Base-by-base conservation (phyloP, 2,329 filamentous ascomycete genomes). In the Aureobasidium sp. region DNA sequence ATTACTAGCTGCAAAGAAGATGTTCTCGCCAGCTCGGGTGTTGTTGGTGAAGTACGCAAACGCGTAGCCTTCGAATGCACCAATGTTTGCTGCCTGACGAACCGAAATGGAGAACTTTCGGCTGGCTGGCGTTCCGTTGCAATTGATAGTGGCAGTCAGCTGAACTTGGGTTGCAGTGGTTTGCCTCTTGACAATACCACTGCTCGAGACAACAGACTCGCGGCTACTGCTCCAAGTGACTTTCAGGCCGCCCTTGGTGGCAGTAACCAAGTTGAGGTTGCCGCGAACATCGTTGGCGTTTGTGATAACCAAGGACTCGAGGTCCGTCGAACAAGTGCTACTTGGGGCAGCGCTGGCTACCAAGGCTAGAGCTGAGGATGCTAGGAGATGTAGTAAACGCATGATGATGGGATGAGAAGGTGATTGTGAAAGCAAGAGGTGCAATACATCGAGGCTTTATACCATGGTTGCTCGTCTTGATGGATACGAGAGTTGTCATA, bases 1-100 rank as follows among this genome's bases (percentile, higher is more conserved):
- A 15, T 79, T 73, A 63, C 77, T 81, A 7, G 78, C 75, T 1
- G 80, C 78, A 13, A 82, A 73, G 64, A 74, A 81, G 51, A 82
- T 80, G 58, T 81, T 80, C 61, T 82, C 80, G 23, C 80, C 79
- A 0, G 70, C 69, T 15, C 66, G 61, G 1, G 71, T 69, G 66
- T 74, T 75, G 9, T 74, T 75, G 0, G 77, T 81, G 64, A 82
- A 82, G 65, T 81, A 82, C 0, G 76, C 73, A 61, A 82, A 81
- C 0, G 76, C 76, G 62, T 82, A 82, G 5, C 76, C 79, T 51
- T 65, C 67, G 47, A 46, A 38, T 4, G 54, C 19, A 29, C 42
- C 54, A 6, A 46, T 37, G 2, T 47, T 21, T 4, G 31, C 54
- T 19, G 42, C 54, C 33, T 57, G 40, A 15, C 23, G 54, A 8